Percentiles rank a stretch among this genome's conserved stretches.
phyloP scores from a whole-genome alignment of 768 basidiomycete species.

The Rhizopogon vesiculosus region DNA sequence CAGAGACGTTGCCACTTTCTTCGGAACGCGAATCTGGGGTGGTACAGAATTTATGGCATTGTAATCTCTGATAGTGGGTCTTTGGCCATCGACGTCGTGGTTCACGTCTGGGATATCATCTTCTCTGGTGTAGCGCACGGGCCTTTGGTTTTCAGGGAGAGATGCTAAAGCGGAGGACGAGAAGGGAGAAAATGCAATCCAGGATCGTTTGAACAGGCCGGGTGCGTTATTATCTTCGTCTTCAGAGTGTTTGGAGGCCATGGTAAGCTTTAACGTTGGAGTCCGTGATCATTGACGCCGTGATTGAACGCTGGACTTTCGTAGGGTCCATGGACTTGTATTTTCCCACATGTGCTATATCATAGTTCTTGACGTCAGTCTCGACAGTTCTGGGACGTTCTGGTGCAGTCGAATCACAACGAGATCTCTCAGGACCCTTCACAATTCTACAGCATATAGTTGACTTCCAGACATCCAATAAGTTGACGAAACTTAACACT shows the following conservation, averaged over 20 bases:
- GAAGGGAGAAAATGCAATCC: conserved; percentile 67
- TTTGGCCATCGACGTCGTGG: conserved; percentile 43
- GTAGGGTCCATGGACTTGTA: background rate
- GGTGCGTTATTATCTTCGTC: conserved; percentile 12
- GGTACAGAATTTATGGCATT: conserved; percentile 66
- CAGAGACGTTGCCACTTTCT: conserved; percentile 76
- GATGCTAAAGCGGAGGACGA: conserved; percentile 56
- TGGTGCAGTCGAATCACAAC: conserved; percentile 7
- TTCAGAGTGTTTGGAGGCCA: conserved; percentile 14
- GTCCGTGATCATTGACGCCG: background rate
- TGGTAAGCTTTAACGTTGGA: background rate
- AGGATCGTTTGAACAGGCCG: conserved; percentile 48
- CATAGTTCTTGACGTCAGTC: conserved; percentile 24
- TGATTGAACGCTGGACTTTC: background rate
- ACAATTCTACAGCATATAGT: background rate
- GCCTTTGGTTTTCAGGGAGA: conserved; percentile 36
- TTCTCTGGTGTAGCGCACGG: conserved; percentile 56
- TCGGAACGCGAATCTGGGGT: conserved; percentile 66
- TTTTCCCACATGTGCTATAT: conserved; percentile 4
- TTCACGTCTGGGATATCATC: conserved; percentile 68
- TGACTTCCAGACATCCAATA: background rate
- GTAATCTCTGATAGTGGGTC: conserved; percentile 67
- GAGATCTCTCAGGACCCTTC: background rate
- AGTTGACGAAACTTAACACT: background rate
- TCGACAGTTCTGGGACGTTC: conserved; percentile 32